Percentiles rank a stretch among this genome's conserved stretches.
These are phyloP conservation scores for Butyriboletus loyo DNA, from an alignment of 768 basidiomycete species.

Conservation along the genomic window DNA sequence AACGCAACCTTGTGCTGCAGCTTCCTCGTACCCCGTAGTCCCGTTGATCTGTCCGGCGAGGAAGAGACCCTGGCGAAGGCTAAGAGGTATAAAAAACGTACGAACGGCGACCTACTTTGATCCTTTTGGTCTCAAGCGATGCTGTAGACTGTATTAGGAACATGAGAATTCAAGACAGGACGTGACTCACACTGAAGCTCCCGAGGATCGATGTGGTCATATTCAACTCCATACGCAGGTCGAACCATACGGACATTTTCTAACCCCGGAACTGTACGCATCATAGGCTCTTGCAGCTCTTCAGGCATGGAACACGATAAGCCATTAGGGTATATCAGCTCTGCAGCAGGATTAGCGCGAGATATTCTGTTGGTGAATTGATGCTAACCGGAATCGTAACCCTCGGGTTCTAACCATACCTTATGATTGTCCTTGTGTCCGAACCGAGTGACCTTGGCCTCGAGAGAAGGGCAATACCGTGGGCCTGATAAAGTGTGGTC, in stretches of 20 bases:
- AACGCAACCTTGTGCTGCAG: slow-evolving; percentile 84
- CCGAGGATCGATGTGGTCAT: slow-evolving; percentile 85
- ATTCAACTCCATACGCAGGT: slow-evolving; percentile 92
- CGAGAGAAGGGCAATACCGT: slow-evolving; percentile 88
- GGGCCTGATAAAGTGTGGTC: slow-evolving; percentile 51
- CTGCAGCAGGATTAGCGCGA: slow-evolving; percentile 35
- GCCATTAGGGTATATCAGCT: slow-evolving; percentile 87
- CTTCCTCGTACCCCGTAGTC: slow-evolving; percentile 94
- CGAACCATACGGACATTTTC: slow-evolving; percentile 80
- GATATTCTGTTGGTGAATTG: not conserved
- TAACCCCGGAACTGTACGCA: slow-evolving; percentile 80
- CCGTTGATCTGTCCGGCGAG: slow-evolving; percentile 91
- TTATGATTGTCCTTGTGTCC: slow-evolving; percentile 65
- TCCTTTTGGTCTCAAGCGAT: slow-evolving; percentile 83
- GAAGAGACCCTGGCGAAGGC: slow-evolving; percentile 60
- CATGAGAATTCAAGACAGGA: not conserved
- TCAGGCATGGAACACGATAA: slow-evolving; percentile 85
- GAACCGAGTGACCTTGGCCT: slow-evolving; percentile 83
- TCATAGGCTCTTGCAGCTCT: slow-evolving; percentile 79
- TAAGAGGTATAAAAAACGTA: not conserved
- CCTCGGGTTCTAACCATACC: slow-evolving; percentile 91
- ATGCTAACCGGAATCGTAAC: slow-evolving; percentile 78
- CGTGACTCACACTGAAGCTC: slow-evolving; percentile 63
- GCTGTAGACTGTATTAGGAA: slow-evolving; percentile 37
- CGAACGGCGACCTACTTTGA: slow-evolving; percentile 44